Evolutionary conservation across 116 monocot species (phyloP).

Genomic region (Trichopus zeylanicus): DNA sequence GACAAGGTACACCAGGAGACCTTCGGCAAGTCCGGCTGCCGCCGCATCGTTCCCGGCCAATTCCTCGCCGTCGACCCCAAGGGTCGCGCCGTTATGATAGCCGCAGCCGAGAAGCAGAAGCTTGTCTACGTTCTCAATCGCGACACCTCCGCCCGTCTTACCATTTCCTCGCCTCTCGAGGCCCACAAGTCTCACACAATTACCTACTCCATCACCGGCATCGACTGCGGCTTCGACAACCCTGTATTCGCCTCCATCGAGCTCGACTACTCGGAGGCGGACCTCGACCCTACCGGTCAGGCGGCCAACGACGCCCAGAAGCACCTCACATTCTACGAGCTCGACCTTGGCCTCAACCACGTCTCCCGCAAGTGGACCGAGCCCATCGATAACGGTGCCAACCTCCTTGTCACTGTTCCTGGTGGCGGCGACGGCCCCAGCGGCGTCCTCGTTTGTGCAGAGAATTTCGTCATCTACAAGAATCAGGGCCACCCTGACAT

Average conservation of each 20-base stretch:
- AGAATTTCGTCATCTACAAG: conserved; percentile 91
- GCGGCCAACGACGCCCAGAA: conserved; percentile 90
- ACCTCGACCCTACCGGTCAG: conserved; percentile 74
- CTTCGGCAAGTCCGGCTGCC: conserved; percentile 97
- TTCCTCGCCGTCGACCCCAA: conserved; percentile 90
- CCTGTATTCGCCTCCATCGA: conserved; percentile 91
- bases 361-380: conserved; percentile 90
- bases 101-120: conserved; percentile 96
- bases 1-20: conserved; percentile 97
- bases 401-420: conserved; percentile 82
- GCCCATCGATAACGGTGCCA: conserved; percentile 89
- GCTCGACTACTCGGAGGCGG: conserved; percentile 92
- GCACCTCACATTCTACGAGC: conserved; percentile 94
- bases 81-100: conserved; percentile 90
- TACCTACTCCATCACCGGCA: conserved; percentile 57
- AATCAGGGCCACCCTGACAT: conserved; percentile 94
- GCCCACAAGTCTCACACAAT: conserved; percentile 92
- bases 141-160: conserved; percentile 76
- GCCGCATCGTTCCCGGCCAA: conserved; percentile 94
- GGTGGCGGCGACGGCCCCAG: conserved; percentile 95
- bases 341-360: conserved; percentile 90
- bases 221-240: conserved; percentile 96
- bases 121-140: conserved; percentile 95
- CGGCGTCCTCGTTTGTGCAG: conserved; percentile 90
- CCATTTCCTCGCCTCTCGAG: conserved; percentile 92